Evolutionary conservation across 768 basidiomycete genomes (phyloP).

Genomic region (Boletus subcaerulescens): DNA sequence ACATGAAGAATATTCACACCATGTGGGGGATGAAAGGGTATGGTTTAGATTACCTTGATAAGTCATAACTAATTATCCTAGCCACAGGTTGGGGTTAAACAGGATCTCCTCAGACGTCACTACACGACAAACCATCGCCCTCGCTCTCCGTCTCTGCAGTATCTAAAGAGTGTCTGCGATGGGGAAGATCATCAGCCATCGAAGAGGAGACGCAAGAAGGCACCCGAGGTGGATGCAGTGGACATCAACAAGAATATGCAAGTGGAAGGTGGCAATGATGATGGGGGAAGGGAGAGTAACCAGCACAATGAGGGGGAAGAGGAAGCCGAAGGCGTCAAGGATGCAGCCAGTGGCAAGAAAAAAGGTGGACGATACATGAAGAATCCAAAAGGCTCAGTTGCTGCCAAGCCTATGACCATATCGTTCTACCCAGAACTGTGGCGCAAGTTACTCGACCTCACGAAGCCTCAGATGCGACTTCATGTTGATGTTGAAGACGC

Average conservation of each 20-base stretch:
- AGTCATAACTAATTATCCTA: not conserved
- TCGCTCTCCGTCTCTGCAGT: not conserved
- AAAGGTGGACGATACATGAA: not conserved
- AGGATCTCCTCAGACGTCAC: not conserved
- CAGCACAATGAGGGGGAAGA: not conserved
- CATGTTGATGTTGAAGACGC: not conserved
- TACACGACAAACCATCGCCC: not conserved
- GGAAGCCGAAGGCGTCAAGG: not conserved
- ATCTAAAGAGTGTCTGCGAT: not conserved
- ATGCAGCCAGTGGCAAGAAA: not conserved
- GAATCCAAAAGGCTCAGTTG: not conserved
- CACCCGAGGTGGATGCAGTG: not conserved
- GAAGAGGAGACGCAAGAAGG: not conserved
- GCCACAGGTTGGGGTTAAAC: not conserved
- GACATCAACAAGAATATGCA: not conserved
- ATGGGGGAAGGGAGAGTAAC: not conserved
- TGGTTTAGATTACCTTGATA: not conserved
- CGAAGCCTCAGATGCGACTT: not conserved
- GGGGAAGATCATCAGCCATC: not conserved
- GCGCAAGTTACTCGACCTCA: not conserved
- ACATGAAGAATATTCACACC: not conserved
- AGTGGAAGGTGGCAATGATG: not conserved
- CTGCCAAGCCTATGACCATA: not conserved
- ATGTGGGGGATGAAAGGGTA: not conserved
- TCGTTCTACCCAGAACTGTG: not conserved